Conservation (phyloP, 257 asterid genomes). For the Nicotiana benthamiana region DNA sequence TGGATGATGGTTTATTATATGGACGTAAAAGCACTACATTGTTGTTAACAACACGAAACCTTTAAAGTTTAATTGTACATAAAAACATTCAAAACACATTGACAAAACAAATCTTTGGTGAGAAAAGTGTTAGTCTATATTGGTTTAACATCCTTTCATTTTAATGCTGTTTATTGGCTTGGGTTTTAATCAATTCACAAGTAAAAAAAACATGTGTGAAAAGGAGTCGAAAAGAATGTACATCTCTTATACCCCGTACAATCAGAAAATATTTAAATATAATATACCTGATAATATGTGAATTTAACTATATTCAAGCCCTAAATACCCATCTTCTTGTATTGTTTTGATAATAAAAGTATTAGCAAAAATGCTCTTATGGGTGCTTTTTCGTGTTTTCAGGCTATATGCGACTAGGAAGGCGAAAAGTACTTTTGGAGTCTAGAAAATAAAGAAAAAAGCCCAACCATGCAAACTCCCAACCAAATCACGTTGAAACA, state of each 20-base stretch:
- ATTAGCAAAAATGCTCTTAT: too few relatives aligned
- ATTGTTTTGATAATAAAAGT: too few relatives aligned
- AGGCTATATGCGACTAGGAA: too few relatives aligned
- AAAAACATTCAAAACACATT: not conserved
- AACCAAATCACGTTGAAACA: too few relatives aligned
- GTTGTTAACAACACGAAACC: conserved; percentile 1
- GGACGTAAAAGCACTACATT: not conserved
- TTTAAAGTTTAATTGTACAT: not conserved
- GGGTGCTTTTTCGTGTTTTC: too few relatives aligned
- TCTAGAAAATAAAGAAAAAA: too few relatives aligned
- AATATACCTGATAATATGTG: too few relatives aligned
- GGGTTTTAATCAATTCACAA: not conserved
- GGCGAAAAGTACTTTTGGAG: too few relatives aligned
- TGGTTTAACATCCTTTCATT: not conserved
- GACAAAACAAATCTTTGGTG: not conserved
- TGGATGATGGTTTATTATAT: not conserved
- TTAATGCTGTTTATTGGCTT: not conserved
- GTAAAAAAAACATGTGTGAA: not conserved
- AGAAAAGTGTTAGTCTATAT: not conserved
- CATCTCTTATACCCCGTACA: not conserved
- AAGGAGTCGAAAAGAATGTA: not conserved
- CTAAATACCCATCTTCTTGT: too few relatives aligned
- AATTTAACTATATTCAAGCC: too few relatives aligned
- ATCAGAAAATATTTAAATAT: too few relatives aligned
- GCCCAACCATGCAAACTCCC: too few relatives aligned